Evolutionary conservation across 2,329 filamentous ascomycete genomes (phyloP), one percentile per base, ranked within the genome.

Genomic region (Phoma sp.): DNA sequence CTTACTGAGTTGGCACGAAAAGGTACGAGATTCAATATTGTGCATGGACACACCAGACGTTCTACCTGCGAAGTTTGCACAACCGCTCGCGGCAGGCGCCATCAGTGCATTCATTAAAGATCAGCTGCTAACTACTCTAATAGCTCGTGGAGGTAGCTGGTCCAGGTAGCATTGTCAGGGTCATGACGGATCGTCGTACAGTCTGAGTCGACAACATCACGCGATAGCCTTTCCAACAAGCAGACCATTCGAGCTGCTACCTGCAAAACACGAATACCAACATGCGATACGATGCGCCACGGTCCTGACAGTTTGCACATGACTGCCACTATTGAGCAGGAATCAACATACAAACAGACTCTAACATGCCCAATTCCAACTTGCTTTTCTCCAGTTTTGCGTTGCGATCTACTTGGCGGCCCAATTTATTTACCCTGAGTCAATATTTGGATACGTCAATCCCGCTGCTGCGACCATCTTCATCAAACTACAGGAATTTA

Each of bases 1-100:
- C 45, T 76, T 99, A 73, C 81, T 99, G 64, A 97, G 92, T 78
- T 99, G 95, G 95, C 95, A 99, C 74, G 95, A 99, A 82, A 99
- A 97, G 80, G 79, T 81, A 73, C 42, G 57, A 50, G 43, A 39
- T 15, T n/a, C 20, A 12, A 42, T 12, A 18, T 40, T n/a, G n/a
- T n/a, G 26, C 39, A 5, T 12, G 6, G 10, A 38, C 25, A 20
- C 33, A 26, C 33, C 33, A 18, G 2, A 7, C 26, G 9, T 7
- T 20, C 33, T 11, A 11, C 14, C 21, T 17, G 17, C 21, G 15
- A 18, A 17, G 29, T 36, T 23, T 20, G 30, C 47, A 37, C 3
- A 3, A 28, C 21, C 42, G 20, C 29, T 18, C 3, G 4, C 18
- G 20, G 15, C 29, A 17, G 12, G 25, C 17, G 21, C 21, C 46